Conservation (phyloP, 306 rosid species). For the Trichosanthes cucumerina region DNA sequence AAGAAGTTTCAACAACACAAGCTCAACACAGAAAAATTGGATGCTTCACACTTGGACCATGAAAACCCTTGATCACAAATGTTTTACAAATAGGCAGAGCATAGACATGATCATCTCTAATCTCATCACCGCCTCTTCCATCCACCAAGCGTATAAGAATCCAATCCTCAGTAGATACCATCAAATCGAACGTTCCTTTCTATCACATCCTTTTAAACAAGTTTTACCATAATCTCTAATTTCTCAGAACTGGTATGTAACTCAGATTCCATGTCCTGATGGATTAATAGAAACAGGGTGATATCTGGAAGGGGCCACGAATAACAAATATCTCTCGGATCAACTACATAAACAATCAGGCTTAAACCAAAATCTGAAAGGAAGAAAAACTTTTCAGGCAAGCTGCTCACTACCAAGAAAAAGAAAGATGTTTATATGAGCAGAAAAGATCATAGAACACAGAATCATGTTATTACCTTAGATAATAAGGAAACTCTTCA, state of each 20-base stretch:
- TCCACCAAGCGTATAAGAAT: not conserved
- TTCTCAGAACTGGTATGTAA: not conserved
- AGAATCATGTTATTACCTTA: conserved; percentile 39
- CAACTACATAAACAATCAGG: not conserved
- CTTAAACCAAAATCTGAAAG: conserved; percentile 1
- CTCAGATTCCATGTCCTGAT: not conserved
- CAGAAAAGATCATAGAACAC: not conserved
- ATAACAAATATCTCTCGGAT: not conserved
- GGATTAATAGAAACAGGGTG: not conserved
- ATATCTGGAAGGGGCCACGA: not conserved
- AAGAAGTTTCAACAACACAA: not conserved
- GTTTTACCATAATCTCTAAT: not conserved
- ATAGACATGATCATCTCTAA: not conserved
- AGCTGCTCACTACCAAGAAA: not conserved
- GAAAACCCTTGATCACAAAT: not conserved
- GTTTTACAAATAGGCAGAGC: not conserved
- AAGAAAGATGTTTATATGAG: not conserved
- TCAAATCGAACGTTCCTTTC: not conserved
- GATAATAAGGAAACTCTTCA: conserved; percentile 71
- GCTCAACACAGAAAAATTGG: not conserved
- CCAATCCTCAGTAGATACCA: not conserved
- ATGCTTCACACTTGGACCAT: not conserved
- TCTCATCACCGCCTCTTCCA: not conserved
- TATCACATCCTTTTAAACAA: not conserved
- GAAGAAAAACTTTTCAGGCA: not conserved